Conservation (phyloP, 768 basidiomycete genomes). For the Porphyrellus cyaneotinctus region DNA sequence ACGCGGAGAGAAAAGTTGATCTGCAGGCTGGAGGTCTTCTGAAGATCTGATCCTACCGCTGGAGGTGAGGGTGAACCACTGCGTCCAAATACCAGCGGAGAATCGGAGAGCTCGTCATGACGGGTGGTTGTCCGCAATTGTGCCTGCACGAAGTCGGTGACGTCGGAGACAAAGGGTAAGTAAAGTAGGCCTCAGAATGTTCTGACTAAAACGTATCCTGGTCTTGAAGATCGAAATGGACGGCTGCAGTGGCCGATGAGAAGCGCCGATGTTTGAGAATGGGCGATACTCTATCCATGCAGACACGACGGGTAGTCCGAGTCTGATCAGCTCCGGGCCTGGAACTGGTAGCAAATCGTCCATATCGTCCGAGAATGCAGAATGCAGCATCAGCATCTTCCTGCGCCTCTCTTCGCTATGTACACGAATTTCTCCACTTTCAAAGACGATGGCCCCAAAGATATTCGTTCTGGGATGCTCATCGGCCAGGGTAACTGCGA, state of each 20-base stretch:
- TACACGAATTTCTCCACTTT: constrained; percentile 79
- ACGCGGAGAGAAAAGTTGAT: constrained; percentile 88
- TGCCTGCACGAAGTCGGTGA: constrained; percentile 64
- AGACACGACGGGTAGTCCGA: constrained; percentile 74
- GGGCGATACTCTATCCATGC: constrained; percentile 83
- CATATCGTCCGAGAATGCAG: constrained; percentile 38
- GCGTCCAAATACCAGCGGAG: constrained; percentile 9
- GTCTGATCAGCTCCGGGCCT: constrained; percentile 59
- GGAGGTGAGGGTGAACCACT: constrained; percentile 20
- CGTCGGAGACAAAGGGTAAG: constrained; percentile 81
- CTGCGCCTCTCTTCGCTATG: constrained; percentile 49
- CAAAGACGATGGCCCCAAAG: constrained; percentile 67
- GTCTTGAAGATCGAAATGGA: constrained; percentile 76
- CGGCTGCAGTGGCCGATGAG: constrained; percentile 48
- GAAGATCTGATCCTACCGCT: constrained; percentile 6
- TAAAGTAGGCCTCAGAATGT: constrained; percentile 75
- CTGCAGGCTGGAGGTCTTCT: constrained; percentile 48
- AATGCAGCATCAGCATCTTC: constrained; percentile 36
- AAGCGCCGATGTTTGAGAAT: constrained; percentile 37
- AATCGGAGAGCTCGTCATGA: constrained; percentile 16
- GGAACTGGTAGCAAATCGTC: constrained; percentile 51
- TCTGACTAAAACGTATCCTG: constrained; percentile 86
- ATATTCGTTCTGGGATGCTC: constrained; percentile 54
- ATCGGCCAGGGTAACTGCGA: constrained; percentile 6
- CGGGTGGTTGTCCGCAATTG: constrained; percentile 56